These are phyloP conservation scores for Pochonia chlamydosporia DNA, from an alignment of 2,329 filamentous ascomycete genomes.

Conservation along the genomic window DNA sequence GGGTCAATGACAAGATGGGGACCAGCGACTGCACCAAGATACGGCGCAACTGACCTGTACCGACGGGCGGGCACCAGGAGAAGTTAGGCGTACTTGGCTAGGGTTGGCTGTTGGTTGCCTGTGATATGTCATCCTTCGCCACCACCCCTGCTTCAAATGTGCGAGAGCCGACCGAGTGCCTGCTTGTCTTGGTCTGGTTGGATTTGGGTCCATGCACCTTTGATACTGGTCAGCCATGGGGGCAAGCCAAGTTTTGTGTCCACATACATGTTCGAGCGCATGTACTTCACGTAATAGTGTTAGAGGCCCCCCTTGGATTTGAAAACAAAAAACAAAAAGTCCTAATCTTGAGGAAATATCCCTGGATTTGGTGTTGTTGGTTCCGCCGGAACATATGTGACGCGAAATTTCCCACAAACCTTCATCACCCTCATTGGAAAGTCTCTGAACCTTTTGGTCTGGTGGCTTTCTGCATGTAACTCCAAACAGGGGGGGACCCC, in stretches of 20 bases:
- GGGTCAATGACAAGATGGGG: not conserved
- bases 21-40: too few relatives aligned
- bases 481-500: constrained; percentile 3
- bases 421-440: not conserved
- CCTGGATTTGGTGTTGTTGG: not conserved
- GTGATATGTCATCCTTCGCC: too few relatives aligned
- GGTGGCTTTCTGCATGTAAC: constrained; percentile 5
- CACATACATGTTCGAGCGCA: too few relatives aligned
- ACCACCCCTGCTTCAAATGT: not conserved
- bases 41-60: not conserved
- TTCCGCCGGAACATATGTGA: too few relatives aligned
- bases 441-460: not conserved
- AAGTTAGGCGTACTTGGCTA: not conserved
- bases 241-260: too few relatives aligned
- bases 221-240: not conserved
- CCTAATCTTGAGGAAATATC: too few relatives aligned
- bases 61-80: not conserved
- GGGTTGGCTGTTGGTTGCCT: not conserved
- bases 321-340: too few relatives aligned
- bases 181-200: not conserved
- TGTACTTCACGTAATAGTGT: too few relatives aligned
- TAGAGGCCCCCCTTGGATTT: too few relatives aligned
- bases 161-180: constrained; percentile 1
- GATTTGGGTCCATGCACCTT: not conserved
- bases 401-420: not conserved